phyloP scores from a whole-genome alignment of 225 moss, liverwort and hornwort species.

The Neckera pumila region DNA sequence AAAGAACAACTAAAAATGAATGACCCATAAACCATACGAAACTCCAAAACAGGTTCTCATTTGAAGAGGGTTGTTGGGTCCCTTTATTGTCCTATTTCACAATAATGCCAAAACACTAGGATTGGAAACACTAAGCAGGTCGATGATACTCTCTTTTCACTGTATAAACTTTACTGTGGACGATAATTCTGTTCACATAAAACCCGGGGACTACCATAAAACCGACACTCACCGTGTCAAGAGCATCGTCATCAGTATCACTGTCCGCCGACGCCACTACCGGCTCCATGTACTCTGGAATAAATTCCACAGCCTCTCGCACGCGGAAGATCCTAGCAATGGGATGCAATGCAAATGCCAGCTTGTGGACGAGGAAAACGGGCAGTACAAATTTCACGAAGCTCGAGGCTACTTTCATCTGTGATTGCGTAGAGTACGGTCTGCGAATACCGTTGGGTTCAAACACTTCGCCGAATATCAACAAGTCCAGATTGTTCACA shows the following conservation, averaged over 20 bases:
- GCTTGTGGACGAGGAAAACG: conserved; percentile 27
- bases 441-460: conserved; percentile 5
- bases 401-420: background rate
- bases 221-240: conserved; percentile 5
- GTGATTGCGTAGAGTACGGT: background rate
- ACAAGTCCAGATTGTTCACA: background rate
- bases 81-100: background rate
- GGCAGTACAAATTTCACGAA: conserved; percentile 16
- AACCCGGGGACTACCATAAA: conserved; percentile 43
- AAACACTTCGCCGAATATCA: conserved; percentile 2
- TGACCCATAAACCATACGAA: background rate
- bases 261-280: conserved; percentile 9
- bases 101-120: background rate
- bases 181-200: conserved; percentile 8
- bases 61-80: background rate
- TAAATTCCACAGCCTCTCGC: background rate
- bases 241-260: conserved; percentile 2
- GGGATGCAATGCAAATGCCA: conserved; percentile 29
- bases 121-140: background rate
- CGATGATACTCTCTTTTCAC: background rate
- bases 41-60: background rate
- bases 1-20: background rate
- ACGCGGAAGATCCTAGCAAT: conserved; percentile 33
- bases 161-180: conserved; percentile 18
- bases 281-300: conserved; percentile 17